Evolutionary conservation across 1,284 basidiomycete genomes (phyloP).

Genomic region (Pseudozyma pruni): DNA sequence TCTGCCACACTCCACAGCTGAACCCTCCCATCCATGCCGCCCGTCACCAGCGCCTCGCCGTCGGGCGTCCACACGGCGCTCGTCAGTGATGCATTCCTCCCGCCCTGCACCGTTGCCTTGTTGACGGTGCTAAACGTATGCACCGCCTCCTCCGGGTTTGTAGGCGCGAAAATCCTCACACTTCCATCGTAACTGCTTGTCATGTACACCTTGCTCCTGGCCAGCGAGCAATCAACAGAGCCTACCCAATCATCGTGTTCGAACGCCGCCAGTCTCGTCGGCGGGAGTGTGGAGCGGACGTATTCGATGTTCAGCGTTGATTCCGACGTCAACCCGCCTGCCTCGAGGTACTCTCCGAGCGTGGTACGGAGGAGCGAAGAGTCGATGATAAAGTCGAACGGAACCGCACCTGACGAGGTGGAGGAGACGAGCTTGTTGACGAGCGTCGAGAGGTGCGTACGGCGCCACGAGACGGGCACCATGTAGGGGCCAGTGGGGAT

Average conservation of each 20-base stretch:
- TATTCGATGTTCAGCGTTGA: conserved; percentile 93
- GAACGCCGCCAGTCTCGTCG: conserved; percentile 80
- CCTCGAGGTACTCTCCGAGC: conserved; percentile 81
- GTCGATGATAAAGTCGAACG: conserved; percentile 91
- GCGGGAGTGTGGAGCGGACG: conserved; percentile 89
- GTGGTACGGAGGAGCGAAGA: conserved; percentile 79
- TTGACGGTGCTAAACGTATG: conserved; percentile 54
- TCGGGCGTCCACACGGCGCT: conserved; percentile 74
- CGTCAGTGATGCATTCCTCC: conserved; percentile 73
- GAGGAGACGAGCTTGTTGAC: conserved; percentile 87
- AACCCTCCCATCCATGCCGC: conserved; percentile 81
- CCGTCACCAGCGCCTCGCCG: conserved; percentile 73
- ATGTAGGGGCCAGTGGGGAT: conserved; percentile 92
- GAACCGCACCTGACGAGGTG: conserved; percentile 73
- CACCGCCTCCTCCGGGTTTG: conserved; percentile 36
- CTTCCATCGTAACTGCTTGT: conserved; percentile 67
- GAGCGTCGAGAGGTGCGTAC: conserved; percentile 96
- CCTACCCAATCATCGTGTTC: conserved; percentile 96
- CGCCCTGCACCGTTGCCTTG: conserved; percentile 33
- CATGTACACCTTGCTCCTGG: conserved; percentile 57
- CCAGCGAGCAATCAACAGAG: conserved; percentile 73
- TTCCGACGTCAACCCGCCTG: conserved; percentile 77
- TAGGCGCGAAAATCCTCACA: conserved; percentile 57
- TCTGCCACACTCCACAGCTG: conserved; percentile 54
- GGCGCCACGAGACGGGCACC: conserved; percentile 88